Evolutionary conservation across 2,329 filamentous ascomycete genomes (phyloP).

Genomic region (Fusarium verticillioides): DNA sequence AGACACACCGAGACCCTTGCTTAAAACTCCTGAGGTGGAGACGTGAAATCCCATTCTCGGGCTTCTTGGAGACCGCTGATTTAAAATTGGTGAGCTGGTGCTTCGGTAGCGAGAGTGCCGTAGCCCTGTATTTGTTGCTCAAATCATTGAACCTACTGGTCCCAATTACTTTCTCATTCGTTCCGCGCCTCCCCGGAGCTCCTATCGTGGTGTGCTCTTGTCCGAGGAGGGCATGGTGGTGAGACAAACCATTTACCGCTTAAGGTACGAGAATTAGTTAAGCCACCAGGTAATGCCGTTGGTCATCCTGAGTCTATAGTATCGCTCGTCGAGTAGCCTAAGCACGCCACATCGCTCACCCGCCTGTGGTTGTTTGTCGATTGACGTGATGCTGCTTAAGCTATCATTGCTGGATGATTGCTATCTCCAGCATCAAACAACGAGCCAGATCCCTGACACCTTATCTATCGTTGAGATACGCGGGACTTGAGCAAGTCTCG

Average conservation of each 20-base stretch:
- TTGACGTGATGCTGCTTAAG: not conserved
- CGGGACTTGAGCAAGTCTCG: constrained; percentile 3
- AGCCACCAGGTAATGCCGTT: constrained; percentile 10
- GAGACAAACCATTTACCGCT: constrained; percentile 4
- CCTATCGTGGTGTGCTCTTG: constrained; percentile 14
- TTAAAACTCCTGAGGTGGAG: not conserved
- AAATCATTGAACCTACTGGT: not conserved
- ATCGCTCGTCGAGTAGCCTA: not conserved
- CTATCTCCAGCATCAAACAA: not conserved
- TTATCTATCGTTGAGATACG: constrained; percentile 23
- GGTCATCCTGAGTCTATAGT: constrained; percentile 12
- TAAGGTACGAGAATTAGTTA: not conserved
- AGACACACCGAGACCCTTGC: constrained; percentile 6
- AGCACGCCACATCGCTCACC: constrained; percentile 4
- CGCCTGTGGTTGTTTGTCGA: not conserved
- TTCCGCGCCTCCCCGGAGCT: not conserved
- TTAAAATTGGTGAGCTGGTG: not conserved
- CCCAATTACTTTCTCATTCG: not conserved
- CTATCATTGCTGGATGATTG: not conserved
- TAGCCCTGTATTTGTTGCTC: not conserved
- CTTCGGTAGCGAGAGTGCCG: not conserved
- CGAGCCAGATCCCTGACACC: not conserved
- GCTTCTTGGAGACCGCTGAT: constrained; percentile 10
- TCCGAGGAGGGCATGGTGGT: not conserved
- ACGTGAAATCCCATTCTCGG: not conserved